Evolutionary conservation across 2,329 filamentous ascomycete species (phyloP), one percentile per base, ranked within the genome.

Genomic region (Epichloe uncinata): DNA sequence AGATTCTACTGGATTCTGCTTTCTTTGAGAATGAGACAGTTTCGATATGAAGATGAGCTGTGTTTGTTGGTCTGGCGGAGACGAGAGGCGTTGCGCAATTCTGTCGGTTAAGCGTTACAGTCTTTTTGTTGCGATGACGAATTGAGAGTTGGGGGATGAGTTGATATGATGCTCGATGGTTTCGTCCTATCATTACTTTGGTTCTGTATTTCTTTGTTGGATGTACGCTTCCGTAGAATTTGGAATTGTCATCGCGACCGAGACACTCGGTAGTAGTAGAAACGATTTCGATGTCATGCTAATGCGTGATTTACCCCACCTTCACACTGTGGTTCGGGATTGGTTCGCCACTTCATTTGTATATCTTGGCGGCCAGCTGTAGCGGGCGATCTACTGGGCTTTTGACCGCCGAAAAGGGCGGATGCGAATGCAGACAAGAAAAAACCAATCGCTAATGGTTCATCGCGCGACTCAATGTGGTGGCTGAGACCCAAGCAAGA

Each of bases 401-500:
- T 15, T 38, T 38, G 15, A 6, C 16, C 9, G 12, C 13, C 15
- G 7, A 16, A 18, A 12, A 41, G n/a, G 15, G 38, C 38, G 3
- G 16, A 26, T 13, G 15, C 15, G 15, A 13, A 6, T 37, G 5
- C 13, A 37, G 35, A 37, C 12, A 37, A 37, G 15, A n/a, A 37
- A 37, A 37, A n/a, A 22, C 36, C 13, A 45, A n/a, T 45, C 45
- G 40, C 20, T 43, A 40, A 12, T 33, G 42, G 37, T 35, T 36
- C 9, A 46, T 50, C 5, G 30, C 40, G 15, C 34, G 33, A 7
- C 41, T 42, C 16, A 56, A 18, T 16, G 35, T n/a, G 20, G 35
- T 26, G n/a, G 35, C 49, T 35, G 20, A 48, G 9, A 47, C n/a
- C 44, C 43, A 54, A 20, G 55, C 55, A 15, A 55, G 16, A 20